Percentiles rank a stretch among this genome's conserved stretches.
Conservation (phyloP, 2,329 filamentous ascomycete genomes). For the Aureobasidium sp. region DNA sequence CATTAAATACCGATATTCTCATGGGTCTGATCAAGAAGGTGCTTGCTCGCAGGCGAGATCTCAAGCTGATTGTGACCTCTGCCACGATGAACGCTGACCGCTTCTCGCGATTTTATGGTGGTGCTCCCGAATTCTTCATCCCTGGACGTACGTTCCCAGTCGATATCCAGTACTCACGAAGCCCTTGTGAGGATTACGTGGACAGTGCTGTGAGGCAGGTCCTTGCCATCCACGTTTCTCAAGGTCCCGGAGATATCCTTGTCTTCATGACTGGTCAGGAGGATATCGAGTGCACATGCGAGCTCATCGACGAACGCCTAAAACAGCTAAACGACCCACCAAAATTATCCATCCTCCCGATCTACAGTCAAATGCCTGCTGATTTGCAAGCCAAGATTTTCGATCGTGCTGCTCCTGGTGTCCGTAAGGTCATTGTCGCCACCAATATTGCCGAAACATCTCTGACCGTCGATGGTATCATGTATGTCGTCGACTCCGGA, state of each 20-base stretch:
- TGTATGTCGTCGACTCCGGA: constrained; percentile 95
- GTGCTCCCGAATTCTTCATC: constrained; percentile 92
- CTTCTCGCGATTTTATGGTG: constrained; percentile 93
- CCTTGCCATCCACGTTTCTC: constrained; percentile 90
- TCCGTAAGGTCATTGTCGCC: constrained; percentile 94
- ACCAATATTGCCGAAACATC: constrained; percentile 98
- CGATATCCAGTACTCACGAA: constrained; percentile 90
- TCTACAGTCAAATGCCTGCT: constrained; percentile 99
- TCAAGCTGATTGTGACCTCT: constrained; percentile 95
- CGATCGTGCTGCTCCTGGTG: constrained; percentile 79
- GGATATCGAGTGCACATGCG: constrained; percentile 95
- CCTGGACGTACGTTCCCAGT: constrained; percentile 95
- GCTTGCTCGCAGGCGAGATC: constrained; percentile 74
- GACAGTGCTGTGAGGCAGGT: constrained; percentile 96
- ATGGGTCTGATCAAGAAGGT: constrained; percentile 99
- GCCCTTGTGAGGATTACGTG: constrained; percentile 94
- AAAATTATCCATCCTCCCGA: constrained; percentile 87
- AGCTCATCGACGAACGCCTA: constrained; percentile 80
- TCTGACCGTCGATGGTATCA: constrained; percentile 96
- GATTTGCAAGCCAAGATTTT: constrained; percentile 98
- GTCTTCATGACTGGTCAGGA: constrained; percentile 99
- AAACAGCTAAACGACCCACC: constrained; percentile 88
- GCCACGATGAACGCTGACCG: constrained; percentile 97
- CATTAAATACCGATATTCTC: constrained; percentile 90
- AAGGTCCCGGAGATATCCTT: constrained; percentile 85